Conservation (phyloP, 345 rosid species). For the Mercurialis annua region DNA sequence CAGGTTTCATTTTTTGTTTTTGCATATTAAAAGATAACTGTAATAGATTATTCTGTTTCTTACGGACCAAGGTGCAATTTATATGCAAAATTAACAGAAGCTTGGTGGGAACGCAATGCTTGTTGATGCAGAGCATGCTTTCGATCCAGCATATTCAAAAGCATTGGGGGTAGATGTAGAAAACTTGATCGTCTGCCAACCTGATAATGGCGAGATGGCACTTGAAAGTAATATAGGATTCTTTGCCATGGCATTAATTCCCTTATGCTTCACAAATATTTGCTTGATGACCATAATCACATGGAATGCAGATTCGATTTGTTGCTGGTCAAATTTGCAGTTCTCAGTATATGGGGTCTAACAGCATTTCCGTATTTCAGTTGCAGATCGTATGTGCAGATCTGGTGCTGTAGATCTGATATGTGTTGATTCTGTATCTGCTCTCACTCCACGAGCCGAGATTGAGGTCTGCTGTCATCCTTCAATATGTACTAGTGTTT, state of each 20-base stretch:
- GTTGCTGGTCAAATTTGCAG: constrained; percentile 2
- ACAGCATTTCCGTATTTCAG: constrained; percentile 39
- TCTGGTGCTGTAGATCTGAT: constrained; percentile 94
- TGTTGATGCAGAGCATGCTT: constrained; percentile 99
- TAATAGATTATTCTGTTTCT: background rate
- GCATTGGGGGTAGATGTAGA: constrained; percentile 92
- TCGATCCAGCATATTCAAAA: constrained; percentile 94
- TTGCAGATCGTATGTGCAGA: constrained; percentile 98
- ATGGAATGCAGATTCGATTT: background rate
- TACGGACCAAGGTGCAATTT: constrained; percentile 11
- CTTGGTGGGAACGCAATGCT: constrained; percentile 98
- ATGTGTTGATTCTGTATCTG: constrained; percentile 95
- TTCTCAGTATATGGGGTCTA: constrained; percentile 18
- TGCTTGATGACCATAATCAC: background rate
- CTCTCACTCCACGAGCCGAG: constrained; percentile 97
- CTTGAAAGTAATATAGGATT: constrained; percentile 62
- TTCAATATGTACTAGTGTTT: background rate
- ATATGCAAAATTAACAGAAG: constrained; percentile 50
- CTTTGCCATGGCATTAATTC: background rate
- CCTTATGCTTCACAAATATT: constrained; percentile 9
- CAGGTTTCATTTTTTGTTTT: constrained; percentile 52
- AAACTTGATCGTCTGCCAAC: constrained; percentile 85
- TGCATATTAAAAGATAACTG: constrained; percentile 5
- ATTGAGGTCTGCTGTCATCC: constrained; percentile 61
- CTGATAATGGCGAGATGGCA: constrained; percentile 96